These are phyloP conservation scores for Taphrina confusa DNA, from an alignment of 1,139 yeast species.

Conservation along the genomic window DNA sequence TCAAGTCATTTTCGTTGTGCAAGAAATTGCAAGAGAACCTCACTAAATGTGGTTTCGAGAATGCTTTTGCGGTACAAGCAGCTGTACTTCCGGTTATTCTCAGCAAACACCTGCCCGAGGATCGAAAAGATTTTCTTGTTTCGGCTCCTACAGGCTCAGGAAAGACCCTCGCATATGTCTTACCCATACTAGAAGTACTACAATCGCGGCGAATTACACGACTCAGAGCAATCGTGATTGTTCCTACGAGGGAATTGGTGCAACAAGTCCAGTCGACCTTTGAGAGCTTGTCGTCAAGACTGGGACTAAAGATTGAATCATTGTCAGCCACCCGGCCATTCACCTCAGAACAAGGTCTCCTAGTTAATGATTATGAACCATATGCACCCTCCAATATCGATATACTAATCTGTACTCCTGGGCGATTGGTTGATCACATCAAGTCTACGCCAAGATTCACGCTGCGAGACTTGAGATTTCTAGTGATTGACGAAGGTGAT, in stretches of 20 bases:
- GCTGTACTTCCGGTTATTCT: slow-evolving; percentile 63
- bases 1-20: slow-evolving; percentile 45
- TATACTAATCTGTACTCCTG: slow-evolving; percentile 83
- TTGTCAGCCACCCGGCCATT: slow-evolving; percentile 65
- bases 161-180: slow-evolving; percentile 83
- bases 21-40: slow-evolving; percentile 55
- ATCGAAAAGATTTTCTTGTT: slow-evolving; percentile 70
- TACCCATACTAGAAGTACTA: slow-evolving; percentile 72
- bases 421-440: slow-evolving; percentile 88
- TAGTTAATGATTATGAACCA: slow-evolving; percentile 43
- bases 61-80: slow-evolving; percentile 79
- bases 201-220: slow-evolving; percentile 67
- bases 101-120: slow-evolving; percentile 50
- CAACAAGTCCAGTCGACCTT: slow-evolving; percentile 75
- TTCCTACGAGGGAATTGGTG: slow-evolving; percentile 88
- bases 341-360: slow-evolving; percentile 61
- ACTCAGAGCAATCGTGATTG: slow-evolving; percentile 72
- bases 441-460: slow-evolving; percentile 45
- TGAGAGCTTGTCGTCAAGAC: slow-evolving; percentile 62
- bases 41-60: slow-evolving; percentile 50
- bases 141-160: slow-evolving; percentile 98
- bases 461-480: slow-evolving; percentile 56
- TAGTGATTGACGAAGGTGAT: slow-evolving; percentile 95
- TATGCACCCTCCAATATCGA: slow-evolving; percentile 58
- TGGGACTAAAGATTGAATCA: slow-evolving; percentile 61